Evolutionary conservation across 495 filamentous ascomycete species (phyloP).

Genomic region (Hypoxylon rickii): DNA sequence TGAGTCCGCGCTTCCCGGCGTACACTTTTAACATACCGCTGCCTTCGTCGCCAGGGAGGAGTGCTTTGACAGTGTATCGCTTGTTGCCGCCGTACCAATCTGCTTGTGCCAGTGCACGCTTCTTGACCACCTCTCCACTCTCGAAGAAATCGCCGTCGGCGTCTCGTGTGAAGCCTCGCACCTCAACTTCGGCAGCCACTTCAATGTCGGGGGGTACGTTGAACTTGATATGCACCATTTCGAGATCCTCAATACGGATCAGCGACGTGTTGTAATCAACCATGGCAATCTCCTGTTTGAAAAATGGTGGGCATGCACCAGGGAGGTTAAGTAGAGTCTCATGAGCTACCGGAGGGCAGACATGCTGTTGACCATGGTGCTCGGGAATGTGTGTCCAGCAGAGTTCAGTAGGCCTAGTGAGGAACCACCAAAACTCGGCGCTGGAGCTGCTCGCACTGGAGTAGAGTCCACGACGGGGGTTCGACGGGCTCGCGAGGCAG

Average conservation of each 20-base stretch:
- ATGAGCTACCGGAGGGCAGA: conserved; percentile 83
- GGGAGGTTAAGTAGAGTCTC: conserved; percentile 85
- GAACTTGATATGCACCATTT: conserved; percentile 88
- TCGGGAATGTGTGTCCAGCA: conserved; percentile 96
- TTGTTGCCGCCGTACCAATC: conserved; percentile 89
- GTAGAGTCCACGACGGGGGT: conserved; percentile 76
- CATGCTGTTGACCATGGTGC: conserved; percentile 83
- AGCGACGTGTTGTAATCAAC: conserved; percentile 91
- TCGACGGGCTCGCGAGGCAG: conserved; percentile 86
- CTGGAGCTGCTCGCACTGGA: conserved; percentile 68
- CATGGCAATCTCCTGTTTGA: conserved; percentile 77
- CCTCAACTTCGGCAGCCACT: conserved; percentile 90
- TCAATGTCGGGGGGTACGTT: conserved; percentile 87
- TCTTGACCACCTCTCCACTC: conserved; percentile 83
- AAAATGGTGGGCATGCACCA: conserved; percentile 82
- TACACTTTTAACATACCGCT: conserved; percentile 91
- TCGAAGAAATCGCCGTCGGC: conserved; percentile 91
- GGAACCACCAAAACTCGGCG: conserved; percentile 90
- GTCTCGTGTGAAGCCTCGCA: conserved; percentile 76
- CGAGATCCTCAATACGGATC: conserved; percentile 82
- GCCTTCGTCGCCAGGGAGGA: conserved; percentile 88
- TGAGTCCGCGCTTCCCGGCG: conserved; percentile 88
- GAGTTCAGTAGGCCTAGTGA: conserved; percentile 80
- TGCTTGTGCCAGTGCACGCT: conserved; percentile 85
- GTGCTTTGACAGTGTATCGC: conserved; percentile 87